Conservation (phyloP, 768 basidiomycete genomes). For the Rhodotorula paludigena region DNA sequence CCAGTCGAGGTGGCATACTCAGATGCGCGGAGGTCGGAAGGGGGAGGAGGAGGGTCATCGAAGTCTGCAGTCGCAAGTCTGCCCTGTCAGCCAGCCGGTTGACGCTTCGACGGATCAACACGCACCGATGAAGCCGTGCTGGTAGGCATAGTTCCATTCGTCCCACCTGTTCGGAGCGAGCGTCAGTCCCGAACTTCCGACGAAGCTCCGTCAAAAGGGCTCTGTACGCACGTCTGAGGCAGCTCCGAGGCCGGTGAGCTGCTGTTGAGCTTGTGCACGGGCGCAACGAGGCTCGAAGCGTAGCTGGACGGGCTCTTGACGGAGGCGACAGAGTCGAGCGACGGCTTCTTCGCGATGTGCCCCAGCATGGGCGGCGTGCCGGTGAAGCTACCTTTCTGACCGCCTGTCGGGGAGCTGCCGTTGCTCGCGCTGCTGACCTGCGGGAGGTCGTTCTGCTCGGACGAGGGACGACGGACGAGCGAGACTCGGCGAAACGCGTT, state of each 20-base stretch:
- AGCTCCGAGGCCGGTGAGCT: constrained; percentile 24
- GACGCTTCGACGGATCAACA: neutral
- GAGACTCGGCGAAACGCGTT: constrained; percentile 18
- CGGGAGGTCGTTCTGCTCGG: neutral
- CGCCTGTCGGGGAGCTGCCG: no score
- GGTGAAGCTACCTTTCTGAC: no score
- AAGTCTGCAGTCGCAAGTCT: constrained; percentile 18
- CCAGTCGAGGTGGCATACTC: constrained; percentile 10
- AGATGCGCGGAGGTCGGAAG: constrained; percentile 15
- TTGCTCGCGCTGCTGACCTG: no score
- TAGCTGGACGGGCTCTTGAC: neutral
- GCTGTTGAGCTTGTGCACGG: constrained; percentile 3
- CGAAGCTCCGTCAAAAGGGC: neutral
- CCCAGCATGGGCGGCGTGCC: neutral
- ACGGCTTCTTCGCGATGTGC: neutral
- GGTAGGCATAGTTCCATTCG: constrained; percentile 27
- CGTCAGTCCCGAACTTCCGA: neutral
- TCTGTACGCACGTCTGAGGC: constrained; percentile 14
- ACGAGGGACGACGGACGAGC: neutral
- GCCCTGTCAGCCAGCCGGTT: no score
- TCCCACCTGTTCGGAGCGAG: constrained; percentile 8
- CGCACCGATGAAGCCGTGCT: constrained; percentile 3
- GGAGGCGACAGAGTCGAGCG: neutral
- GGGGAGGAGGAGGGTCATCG: constrained; percentile 34
- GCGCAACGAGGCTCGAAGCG: neutral